Evolutionary conservation across 2,329 filamentous ascomycete genomes (phyloP).

Genomic region (Pestalotiopsis sp.): DNA sequence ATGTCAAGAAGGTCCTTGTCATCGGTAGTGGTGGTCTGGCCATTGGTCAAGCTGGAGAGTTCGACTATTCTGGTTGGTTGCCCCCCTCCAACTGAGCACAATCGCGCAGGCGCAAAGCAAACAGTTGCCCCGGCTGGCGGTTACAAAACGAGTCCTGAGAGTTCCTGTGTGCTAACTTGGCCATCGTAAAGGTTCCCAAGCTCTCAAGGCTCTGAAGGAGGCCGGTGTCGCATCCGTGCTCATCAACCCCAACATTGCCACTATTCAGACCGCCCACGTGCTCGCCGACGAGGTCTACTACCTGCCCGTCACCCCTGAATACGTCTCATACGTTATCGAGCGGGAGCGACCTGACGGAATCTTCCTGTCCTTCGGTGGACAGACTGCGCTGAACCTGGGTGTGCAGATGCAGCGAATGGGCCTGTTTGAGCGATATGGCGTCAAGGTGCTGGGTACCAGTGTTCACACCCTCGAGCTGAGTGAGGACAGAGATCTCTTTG

Average conservation of each 20-base stretch:
- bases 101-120: constrained; percentile 6
- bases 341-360: constrained; percentile 95
- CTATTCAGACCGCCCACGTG: constrained; percentile 95
- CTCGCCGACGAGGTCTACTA: constrained; percentile 98
- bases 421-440: constrained; percentile 91
- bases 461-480: constrained; percentile 92
- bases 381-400: constrained; percentile 95
- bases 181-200: constrained; percentile 75
- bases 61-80: constrained; percentile 91
- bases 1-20: constrained; percentile 96
- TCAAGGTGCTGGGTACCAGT: constrained; percentile 94
- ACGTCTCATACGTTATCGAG: constrained; percentile 97
- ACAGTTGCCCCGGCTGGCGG: constrained; percentile 18
- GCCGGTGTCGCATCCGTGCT: constrained; percentile 89
- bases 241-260: constrained; percentile 98
- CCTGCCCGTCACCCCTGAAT: constrained; percentile 95
- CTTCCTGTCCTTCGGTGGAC: constrained; percentile 95
- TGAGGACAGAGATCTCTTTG: constrained; percentile 95
- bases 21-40: constrained; percentile 94
- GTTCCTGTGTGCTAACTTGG: constrained; percentile 23
- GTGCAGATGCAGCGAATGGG: constrained; percentile 97
- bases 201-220: constrained; percentile 95
- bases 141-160: constrained; percentile 23
- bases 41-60: constrained; percentile 97
- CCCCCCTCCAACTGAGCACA: background rate